Conservation (phyloP, 805 yeast genomes). For the Torulaspora indica region DNA sequence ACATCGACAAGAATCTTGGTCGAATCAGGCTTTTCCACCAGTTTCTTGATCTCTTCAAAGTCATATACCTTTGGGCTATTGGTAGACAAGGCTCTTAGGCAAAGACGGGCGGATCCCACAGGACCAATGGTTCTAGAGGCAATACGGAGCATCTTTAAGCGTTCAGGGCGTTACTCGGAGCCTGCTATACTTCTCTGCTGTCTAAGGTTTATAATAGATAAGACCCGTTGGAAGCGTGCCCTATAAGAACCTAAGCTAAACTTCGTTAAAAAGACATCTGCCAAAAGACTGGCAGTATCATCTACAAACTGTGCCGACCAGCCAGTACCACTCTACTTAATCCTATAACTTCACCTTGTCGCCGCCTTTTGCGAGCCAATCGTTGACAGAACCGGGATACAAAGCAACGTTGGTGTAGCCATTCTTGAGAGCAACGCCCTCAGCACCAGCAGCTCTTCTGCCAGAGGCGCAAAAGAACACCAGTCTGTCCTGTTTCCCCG, state of each 20-base stretch:
- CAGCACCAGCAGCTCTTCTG: slow-evolving; percentile 75
- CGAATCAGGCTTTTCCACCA: slow-evolving; percentile 46
- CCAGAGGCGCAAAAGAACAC: slow-evolving; percentile 86
- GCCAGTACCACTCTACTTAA: background rate
- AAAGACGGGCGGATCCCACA: slow-evolving; percentile 4
- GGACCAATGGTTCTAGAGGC: slow-evolving; percentile 3
- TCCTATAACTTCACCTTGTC: slow-evolving; percentile 20
- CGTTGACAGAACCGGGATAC: slow-evolving; percentile 77
- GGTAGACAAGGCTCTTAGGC: slow-evolving; percentile 18
- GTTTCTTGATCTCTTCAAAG: slow-evolving; percentile 47
- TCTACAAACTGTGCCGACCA: background rate
- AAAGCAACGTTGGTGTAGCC: slow-evolving; percentile 75
- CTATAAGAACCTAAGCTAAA: background rate
- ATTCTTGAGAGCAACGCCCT: slow-evolving; percentile 73
- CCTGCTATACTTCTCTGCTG: too few species aligned
- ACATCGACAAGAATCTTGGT: slow-evolving; percentile 72
- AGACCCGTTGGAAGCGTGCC: background rate
- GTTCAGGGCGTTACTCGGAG: too few species aligned
- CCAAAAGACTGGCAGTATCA: background rate
- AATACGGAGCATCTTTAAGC: background rate
- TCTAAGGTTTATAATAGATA: background rate
- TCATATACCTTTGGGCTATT: slow-evolving; percentile 44
- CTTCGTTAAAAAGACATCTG: background rate
- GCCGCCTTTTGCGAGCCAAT: slow-evolving; percentile 52
- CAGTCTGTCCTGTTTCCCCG: slow-evolving; percentile 55